These are phyloP conservation scores for Strobilomyces dryophilus DNA, from an alignment of 768 basidiomycete species.

Conservation along the genomic window DNA sequence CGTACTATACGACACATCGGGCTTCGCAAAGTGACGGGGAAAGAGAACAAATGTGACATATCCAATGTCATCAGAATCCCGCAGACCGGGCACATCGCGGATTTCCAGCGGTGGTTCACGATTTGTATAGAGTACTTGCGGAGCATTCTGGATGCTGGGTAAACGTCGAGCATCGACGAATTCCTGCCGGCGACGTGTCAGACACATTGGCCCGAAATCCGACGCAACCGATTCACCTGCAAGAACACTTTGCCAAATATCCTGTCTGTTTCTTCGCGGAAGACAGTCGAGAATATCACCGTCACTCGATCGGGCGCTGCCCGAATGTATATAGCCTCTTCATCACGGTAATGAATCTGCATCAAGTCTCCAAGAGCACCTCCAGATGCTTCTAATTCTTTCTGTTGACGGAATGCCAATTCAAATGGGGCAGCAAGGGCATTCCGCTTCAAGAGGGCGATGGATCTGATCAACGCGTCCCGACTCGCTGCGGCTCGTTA, in stretches of 20 bases:
- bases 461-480: conserved; percentile 71
- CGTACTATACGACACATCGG: conserved; percentile 62
- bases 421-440: conserved; percentile 95
- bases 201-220: neutral
- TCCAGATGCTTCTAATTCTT: conserved; percentile 72
- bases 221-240: conserved; percentile 54
- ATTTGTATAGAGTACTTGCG: conserved; percentile 93
- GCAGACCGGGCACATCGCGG: conserved; percentile 76
- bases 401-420: conserved; percentile 77
- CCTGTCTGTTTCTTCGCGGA: conserved; percentile 95
- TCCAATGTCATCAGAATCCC: conserved; percentile 82
- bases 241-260: conserved; percentile 98
- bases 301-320: conserved; percentile 95
- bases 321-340: conserved; percentile 95
- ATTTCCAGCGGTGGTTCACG: conserved; percentile 98
- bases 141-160: conserved; percentile 92
- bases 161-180: conserved; percentile 97
- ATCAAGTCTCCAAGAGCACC: conserved; percentile 76
- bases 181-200: conserved; percentile 53
- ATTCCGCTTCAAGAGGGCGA: conserved; percentile 87
- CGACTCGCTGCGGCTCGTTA: conserved; percentile 57
- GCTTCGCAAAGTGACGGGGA: conserved; percentile 88
- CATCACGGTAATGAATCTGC: conserved; percentile 91
- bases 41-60: conserved; percentile 98
- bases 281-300: conserved; percentile 95